Percentiles rank a stretch among this genome's conserved stretches.
phyloP scores from a whole-genome alignment of 768 basidiomycete species.

The Candolleomyces eurysporus region DNA sequence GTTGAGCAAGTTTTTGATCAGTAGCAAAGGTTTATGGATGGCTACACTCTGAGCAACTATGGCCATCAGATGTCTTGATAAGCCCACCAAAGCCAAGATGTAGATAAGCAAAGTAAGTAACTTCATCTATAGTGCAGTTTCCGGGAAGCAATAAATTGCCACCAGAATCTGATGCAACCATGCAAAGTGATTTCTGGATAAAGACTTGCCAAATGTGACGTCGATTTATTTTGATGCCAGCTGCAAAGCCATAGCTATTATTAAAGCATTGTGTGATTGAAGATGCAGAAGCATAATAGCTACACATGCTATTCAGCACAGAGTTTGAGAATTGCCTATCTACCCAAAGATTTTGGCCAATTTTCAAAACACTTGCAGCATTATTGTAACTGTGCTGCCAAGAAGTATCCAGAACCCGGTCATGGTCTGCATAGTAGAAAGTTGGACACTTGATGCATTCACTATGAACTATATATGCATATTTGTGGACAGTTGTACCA shows the following conservation, averaged over 20 bases:
- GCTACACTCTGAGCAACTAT: neutral
- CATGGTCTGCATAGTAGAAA: neutral
- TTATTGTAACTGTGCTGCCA: neutral
- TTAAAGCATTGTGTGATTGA: neutral
- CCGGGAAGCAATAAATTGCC: too few species aligned
- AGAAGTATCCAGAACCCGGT: neutral
- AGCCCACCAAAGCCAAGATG: neutral
- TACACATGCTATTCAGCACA: conserved; percentile 18
- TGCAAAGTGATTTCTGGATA: too few species aligned
- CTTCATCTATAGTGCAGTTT: neutral
- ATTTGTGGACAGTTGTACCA: neutral
- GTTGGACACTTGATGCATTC: neutral
- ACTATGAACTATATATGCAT: neutral
- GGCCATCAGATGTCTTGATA: neutral
- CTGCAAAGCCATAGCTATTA: too few species aligned
- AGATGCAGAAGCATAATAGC: conserved; percentile 20
- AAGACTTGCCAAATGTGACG: too few species aligned
- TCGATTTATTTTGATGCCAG: too few species aligned
- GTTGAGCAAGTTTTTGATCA: neutral
- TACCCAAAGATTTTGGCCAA: conserved; percentile 15
- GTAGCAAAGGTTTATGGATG: neutral
- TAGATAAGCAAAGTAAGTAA: neutral
- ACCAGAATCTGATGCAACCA: too few species aligned
- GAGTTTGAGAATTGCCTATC: conserved; percentile 14
- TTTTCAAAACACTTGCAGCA: conserved; percentile 14